Base-by-base conservation (phyloP, 495 filamentous ascomycete species). In the Lentithecium fluviatile region DNA sequence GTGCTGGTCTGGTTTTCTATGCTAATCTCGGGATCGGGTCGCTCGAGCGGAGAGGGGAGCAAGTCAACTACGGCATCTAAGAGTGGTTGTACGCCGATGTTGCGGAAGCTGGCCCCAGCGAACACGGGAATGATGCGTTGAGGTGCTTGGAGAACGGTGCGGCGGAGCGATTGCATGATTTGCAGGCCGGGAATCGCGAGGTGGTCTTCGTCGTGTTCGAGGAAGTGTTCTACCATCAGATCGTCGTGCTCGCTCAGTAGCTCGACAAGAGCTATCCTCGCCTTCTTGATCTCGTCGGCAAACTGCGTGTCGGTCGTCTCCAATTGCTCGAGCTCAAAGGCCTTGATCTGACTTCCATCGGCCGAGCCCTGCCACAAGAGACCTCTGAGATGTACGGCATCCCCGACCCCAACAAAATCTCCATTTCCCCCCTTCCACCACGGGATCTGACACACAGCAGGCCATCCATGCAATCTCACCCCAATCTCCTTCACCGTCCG, bases 1-100 rank as follows among this genome's bases (percentile, higher is more conserved):
- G 71, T 77, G 26, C 72, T 80, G 68, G 73, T 82, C 61, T 70
- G 73, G 21, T 73, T 68, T 6, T 83, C 87, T 15, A 90, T 73
- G 50, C 82, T 87, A 51, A 97, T 82, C 58, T 92, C 86, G 1
- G 90, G 82, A 65, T 91, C 87, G 3, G 88, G 85, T 36, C 86
- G 78, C 67, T 99, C 91, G 0, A 73, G 70, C 0, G 95, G 95
- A 53, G 84, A 88, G 4, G 95, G 95, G 6, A 99, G 79, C 45
- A 95, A 84, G 58, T 97, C 87, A 12, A 88, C 80, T 26, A 97
- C 82, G 34, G 87, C 89, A 71, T 99, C 94, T 17, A 97, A 80
- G 34, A 99, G 78, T 12, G 94, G 92, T 71, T 96, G 90, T 10
- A 99, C 92, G 21, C 95, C 95, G 57, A 96, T 89, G 62, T 99